A percentile compares a stretch with the other conserved stretches of the same genome.
These are phyloP conservation scores for Arthromyces matolae DNA, from an alignment of 768 basidiomycete species.

Conservation along the genomic window DNA sequence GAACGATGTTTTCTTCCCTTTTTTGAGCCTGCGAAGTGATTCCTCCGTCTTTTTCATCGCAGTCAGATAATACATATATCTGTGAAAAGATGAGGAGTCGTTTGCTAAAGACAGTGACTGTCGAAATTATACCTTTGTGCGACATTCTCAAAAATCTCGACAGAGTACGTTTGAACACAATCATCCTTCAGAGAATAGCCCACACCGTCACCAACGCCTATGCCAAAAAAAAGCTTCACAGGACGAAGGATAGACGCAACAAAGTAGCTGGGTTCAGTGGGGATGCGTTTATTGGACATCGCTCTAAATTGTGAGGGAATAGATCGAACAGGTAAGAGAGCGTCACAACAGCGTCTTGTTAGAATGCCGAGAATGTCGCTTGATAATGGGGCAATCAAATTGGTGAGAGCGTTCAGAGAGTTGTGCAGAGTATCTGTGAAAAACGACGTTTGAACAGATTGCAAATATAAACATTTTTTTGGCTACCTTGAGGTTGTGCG, in stretches of 20 bases:
- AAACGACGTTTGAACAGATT: background rate
- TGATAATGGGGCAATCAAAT: slow-evolving; percentile 55
- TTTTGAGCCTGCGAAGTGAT: slow-evolving; percentile 80
- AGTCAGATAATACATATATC: slow-evolving; percentile 76
- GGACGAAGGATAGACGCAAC: slow-evolving; percentile 79
- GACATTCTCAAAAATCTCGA: slow-evolving; percentile 69
- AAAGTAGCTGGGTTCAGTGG: slow-evolving; percentile 84
- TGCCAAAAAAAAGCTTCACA: slow-evolving; percentile 67
- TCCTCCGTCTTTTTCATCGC: slow-evolving; percentile 93
- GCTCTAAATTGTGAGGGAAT: slow-evolving; percentile 91
- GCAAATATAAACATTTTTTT: slow-evolving; percentile 6
- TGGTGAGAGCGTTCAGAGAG: slow-evolving; percentile 44
- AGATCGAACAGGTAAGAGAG: slow-evolving; percentile 77
- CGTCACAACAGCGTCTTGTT: slow-evolving; percentile 78
- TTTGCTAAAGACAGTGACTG: background rate
- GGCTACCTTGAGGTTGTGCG: slow-evolving; percentile 49
- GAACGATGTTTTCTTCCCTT: slow-evolving; percentile 74
- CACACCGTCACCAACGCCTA: slow-evolving; percentile 52
- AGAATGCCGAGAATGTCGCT: slow-evolving; percentile 68
- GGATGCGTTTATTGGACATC: slow-evolving; percentile 67
- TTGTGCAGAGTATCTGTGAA: slow-evolving; percentile 52
- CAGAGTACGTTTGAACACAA: slow-evolving; percentile 46
- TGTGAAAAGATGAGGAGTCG: slow-evolving; percentile 25
- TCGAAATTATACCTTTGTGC: slow-evolving; percentile 50
- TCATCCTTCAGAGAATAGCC: slow-evolving; percentile 57